Conservation (phyloP, 1,284 basidiomycete species). For the Naganishia sp. region DNA sequence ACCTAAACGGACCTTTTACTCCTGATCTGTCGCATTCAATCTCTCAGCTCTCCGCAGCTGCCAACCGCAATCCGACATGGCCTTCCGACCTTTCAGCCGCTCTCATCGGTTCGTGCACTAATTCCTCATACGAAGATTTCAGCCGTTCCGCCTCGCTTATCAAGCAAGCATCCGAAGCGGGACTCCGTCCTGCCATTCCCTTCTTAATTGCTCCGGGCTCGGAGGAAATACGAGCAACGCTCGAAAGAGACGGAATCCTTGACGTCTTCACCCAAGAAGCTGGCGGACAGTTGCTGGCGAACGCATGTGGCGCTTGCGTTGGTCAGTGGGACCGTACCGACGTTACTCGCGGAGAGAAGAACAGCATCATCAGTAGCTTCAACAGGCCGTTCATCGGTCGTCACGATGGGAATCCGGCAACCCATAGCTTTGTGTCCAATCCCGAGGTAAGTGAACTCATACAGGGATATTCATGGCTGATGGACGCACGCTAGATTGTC, state of each 20-base stretch:
- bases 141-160: constrained; percentile 83
- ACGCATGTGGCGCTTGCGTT: constrained; percentile 95
- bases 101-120: constrained; percentile 92
- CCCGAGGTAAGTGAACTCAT: constrained; percentile 49
- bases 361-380: constrained; percentile 91
- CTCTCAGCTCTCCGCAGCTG: constrained; percentile 74
- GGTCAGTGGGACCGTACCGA: constrained; percentile 88
- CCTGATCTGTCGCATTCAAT: constrained; percentile 88
- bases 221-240: constrained; percentile 91
- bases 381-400: constrained; percentile 62
- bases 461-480: not conserved
- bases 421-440: constrained; percentile 88
- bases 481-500: constrained; percentile 37
- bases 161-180: constrained; percentile 75
- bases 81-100: constrained; percentile 83
- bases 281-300: constrained; percentile 78
- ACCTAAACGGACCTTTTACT: constrained; percentile 91
- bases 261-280: constrained; percentile 75
- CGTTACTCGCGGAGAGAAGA: constrained; percentile 79
- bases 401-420: constrained; percentile 80
- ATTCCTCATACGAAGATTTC: constrained; percentile 89
- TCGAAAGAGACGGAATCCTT: constrained; percentile 87
- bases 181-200: constrained; percentile 73
- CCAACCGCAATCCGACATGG: constrained; percentile 65
- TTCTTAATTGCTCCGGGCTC: constrained; percentile 93